Percentiles rank a stretch among this genome's conserved stretches.
These are phyloP conservation scores for Carex kokanica DNA, from an alignment of 176 grass and related monocot species.

Conservation along the genomic window DNA sequence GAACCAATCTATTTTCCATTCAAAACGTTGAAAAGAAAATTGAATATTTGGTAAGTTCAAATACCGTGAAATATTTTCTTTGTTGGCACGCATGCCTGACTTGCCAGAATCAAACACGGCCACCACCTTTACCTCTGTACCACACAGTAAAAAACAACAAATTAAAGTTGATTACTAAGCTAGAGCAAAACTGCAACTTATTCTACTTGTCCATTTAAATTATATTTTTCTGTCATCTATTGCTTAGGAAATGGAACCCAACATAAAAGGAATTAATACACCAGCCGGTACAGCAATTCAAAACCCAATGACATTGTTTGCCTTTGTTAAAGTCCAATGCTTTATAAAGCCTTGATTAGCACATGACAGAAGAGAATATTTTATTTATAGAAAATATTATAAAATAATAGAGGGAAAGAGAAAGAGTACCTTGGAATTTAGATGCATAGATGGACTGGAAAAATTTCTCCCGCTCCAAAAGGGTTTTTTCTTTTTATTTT, in stretches of 20 bases:
- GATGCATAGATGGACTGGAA: no score
- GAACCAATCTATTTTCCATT: neutral
- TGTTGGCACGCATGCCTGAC: slow-evolving; percentile 55
- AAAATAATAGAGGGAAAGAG: no score
- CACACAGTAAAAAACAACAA: neutral
- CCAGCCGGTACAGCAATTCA: neutral
- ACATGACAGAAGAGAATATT: neutral
- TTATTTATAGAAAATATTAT: no score
- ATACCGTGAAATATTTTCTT: slow-evolving; percentile 85
- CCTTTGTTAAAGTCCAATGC: neutral
- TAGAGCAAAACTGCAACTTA: no score
- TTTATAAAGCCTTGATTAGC: neutral
- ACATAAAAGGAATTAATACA: neutral
- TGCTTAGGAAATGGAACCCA: neutral
- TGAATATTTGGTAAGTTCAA: neutral
- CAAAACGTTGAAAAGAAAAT: neutral
- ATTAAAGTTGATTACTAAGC: slow-evolving; percentile 26
- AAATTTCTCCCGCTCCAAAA: no score
- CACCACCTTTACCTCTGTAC: slow-evolving; percentile 88
- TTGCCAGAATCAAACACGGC: slow-evolving; percentile 90
- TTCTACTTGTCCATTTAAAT: neutral
- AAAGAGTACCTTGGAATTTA: no score
- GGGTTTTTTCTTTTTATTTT: no score
- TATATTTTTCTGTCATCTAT: neutral
- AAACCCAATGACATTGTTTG: no score